phyloP scores from a whole-genome alignment of 331 rosid genomes.

The Ulmus americana region DNA sequence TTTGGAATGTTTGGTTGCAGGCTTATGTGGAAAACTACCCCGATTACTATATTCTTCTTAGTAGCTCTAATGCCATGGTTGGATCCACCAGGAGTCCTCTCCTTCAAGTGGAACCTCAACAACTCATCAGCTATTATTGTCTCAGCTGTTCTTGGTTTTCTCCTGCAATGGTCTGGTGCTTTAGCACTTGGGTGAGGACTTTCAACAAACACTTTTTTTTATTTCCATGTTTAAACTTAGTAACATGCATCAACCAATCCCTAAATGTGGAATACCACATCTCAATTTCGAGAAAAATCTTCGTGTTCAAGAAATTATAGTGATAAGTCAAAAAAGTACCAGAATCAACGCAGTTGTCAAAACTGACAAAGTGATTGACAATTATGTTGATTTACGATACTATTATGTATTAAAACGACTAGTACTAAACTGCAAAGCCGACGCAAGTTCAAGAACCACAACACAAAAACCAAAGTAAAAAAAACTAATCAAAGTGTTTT shows the following conservation, averaged over 20 bases:
- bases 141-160: conserved; percentile 89
- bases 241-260: not conserved
- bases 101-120: conserved; percentile 65
- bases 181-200: conserved; percentile 77
- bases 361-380: too few species aligned
- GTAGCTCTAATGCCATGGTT: conserved; percentile 90
- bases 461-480: not conserved
- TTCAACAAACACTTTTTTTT: not conserved
- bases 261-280: too few species aligned
- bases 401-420: too few species aligned
- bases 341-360: too few species aligned
- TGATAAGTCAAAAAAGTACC: too few species aligned
- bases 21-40: conserved; percentile 94
- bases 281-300: too few species aligned
- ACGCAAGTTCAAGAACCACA: too few species aligned
- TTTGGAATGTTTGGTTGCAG: conserved; percentile 29
- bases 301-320: too few species aligned
- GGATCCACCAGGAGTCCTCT: conserved; percentile 88
- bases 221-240: not conserved
- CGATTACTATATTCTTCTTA: conserved; percentile 70
- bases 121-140: conserved; percentile 49
- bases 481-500: conserved; percentile 4
- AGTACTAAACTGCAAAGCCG: too few species aligned
- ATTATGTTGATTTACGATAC: too few species aligned
- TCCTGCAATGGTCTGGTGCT: conserved; percentile 97